Base-by-base conservation (phyloP, 2,329 filamentous ascomycete species). In the Pseudonectria buxi region DNA sequence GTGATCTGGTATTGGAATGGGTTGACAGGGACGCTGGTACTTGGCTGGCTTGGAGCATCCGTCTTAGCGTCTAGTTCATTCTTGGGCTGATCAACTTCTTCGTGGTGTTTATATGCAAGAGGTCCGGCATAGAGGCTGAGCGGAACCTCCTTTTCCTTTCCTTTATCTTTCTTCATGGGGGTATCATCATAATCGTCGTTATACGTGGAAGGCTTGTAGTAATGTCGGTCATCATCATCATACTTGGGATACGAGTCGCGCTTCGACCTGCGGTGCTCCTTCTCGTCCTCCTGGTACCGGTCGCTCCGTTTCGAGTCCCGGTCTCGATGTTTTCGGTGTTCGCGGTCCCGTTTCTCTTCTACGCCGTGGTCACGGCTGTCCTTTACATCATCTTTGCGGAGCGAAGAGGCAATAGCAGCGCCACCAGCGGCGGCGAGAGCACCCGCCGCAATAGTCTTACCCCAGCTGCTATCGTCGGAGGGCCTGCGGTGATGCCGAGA, bases 1-100 rank as follows among this genome's bases (percentile, higher is more conserved):
- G 64, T 45, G 41, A 78, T 71, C 54, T 73, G 74, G 50, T 65
- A 80, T 52, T 76, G 67, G 53, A 80, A 79, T 13, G 75, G 73
- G 55, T 81, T 71, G 50, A 74, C 54, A 32, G 55, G 49, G n/a
- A 53, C 47, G 39, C 47, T 49, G 40, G 53, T 46, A 15, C 40
- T 40, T 34, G 53, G 46, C 37, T 52, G 40, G 14, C 27, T 41
- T 32, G 49, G 41, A 35, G 45, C 40, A 44, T 40, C 56, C 28
- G 44, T 50, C 37, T 33, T 35, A 34, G 41, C 51, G 33, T 62
- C 59, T 1, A 50, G 50, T 30, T 54, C 51, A 29, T 53, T 45
- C 12, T 59, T 52, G 15, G 51, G 44, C 26, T 46, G 48, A 32
- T 49, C 51, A 33, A 59, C 45, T 28, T 57, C 48, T 32, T 52